phyloP scores from a whole-genome alignment of 331 rosid species.

The Quercus tomentella region DNA sequence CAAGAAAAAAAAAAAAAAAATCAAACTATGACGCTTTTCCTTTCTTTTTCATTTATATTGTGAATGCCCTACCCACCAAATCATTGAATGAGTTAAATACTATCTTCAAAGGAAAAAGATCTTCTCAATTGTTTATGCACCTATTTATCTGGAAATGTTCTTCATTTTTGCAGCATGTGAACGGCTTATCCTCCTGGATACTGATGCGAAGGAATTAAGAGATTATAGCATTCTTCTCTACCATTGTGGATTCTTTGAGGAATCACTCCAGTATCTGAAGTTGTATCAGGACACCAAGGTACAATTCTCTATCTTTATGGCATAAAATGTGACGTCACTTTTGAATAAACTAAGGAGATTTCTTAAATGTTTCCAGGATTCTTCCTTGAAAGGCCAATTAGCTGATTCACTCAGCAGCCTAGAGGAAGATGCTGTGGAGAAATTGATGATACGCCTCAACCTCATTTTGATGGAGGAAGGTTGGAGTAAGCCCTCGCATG shows the following conservation, averaged over 20 bases:
- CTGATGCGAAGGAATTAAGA: conserved; percentile 65
- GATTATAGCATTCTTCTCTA: conserved; percentile 92
- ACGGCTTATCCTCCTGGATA: conserved; percentile 73
- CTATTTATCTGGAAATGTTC: neutral
- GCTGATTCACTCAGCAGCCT: conserved; percentile 18
- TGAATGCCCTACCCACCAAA: neutral
- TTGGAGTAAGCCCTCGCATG: conserved; percentile 59
- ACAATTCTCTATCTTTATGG: conserved; percentile 5
- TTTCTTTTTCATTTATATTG: neutral
- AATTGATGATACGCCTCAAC: conserved; percentile 62
- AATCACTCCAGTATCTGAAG: conserved; percentile 58
- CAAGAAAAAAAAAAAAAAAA: no score
- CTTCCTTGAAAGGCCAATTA: conserved; percentile 20
- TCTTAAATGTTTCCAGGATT: conserved; percentile 34
- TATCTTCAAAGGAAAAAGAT: neutral
- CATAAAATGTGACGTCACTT: neutral
- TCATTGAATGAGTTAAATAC: neutral
- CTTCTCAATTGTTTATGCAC: neutral
- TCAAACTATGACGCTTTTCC: neutral
- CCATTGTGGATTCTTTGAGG: conserved; percentile 75
- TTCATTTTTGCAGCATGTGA: conserved; percentile 71
- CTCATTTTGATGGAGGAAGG: conserved; percentile 79
- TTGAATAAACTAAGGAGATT: neutral
- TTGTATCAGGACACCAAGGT: conserved; percentile 61
- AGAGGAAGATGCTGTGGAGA: conserved; percentile 74